Evolutionary conservation across 768 basidiomycete genomes (phyloP).

Genomic region (Boletus vermiculosoides): DNA sequence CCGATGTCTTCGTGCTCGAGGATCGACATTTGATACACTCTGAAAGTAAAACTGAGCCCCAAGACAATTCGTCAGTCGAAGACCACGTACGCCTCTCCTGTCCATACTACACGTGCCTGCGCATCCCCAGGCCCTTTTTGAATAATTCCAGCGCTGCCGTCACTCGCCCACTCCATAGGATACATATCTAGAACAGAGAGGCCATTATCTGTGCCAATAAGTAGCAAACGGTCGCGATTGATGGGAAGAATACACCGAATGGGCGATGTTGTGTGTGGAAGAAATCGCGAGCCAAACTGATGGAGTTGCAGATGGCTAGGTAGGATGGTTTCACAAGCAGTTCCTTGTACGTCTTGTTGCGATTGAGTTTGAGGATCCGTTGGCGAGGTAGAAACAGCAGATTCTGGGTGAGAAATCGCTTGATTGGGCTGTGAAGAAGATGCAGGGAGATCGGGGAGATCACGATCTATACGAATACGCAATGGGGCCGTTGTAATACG

Average conservation of each 20-base stretch:
- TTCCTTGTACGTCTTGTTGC: slow-evolving; percentile 34
- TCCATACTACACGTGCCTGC: slow-evolving; percentile 64
- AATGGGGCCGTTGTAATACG: slow-evolving; percentile 23
- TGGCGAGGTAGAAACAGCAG: slow-evolving; percentile 13
- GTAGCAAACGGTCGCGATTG: slow-evolving; percentile 58
- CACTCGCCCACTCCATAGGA: slow-evolving; percentile 61
- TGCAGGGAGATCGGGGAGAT: slow-evolving; percentile 30
- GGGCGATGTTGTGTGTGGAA: slow-evolving; percentile 73
- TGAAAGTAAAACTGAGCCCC: slow-evolving; percentile 25
- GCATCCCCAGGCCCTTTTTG: slow-evolving; percentile 72
- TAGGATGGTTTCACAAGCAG: slow-evolving; percentile 49
- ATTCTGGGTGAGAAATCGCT: slow-evolving; percentile 5
- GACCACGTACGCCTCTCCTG: slow-evolving; percentile 65
- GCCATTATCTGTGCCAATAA: slow-evolving; percentile 79
- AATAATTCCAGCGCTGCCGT: slow-evolving; percentile 40
- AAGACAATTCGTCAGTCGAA: neutral
- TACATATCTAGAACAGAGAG: slow-evolving; percentile 83
- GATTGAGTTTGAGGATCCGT: slow-evolving; percentile 30
- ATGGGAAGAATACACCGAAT: slow-evolving; percentile 78
- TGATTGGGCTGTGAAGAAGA: slow-evolving; percentile 9
- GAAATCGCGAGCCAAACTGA: slow-evolving; percentile 82
- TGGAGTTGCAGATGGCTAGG: slow-evolving; percentile 69
- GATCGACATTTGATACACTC: slow-evolving; percentile 75
- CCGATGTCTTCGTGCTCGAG: slow-evolving; percentile 63
- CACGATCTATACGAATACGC: slow-evolving; percentile 45